These are phyloP conservation scores for Penicillium atrosanguineum DNA, from an alignment of 495 filamentous ascomycete genomes.

Conservation along the genomic window DNA sequence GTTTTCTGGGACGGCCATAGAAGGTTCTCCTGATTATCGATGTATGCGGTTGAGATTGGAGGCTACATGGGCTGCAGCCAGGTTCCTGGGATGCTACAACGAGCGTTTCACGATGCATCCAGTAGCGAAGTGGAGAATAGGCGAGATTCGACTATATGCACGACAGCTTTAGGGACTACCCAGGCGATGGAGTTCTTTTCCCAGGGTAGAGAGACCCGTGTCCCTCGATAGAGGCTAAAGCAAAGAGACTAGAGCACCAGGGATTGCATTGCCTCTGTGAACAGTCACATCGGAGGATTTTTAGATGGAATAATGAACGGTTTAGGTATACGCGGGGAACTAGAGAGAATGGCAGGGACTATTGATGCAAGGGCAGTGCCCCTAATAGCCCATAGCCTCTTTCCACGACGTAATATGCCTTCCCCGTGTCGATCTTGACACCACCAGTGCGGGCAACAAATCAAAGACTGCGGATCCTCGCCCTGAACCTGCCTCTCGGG, in stretches of 20 bases:
- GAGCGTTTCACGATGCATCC: conserved; percentile 21
- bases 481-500: conserved; percentile 17
- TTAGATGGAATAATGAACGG: background rate
- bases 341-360: conserved; percentile 18
- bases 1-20: conserved; percentile 6
- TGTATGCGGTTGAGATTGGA: conserved; percentile 10
- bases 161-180: background rate
- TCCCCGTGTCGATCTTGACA: conserved; percentile 39
- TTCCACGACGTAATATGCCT: background rate
- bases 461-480: conserved; percentile 32
- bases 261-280: conserved; percentile 2
- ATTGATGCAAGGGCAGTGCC: conserved; percentile 45
- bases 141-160: conserved; percentile 18
- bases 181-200: background rate
- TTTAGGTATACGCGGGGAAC: conserved; percentile 12
- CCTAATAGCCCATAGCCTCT: conserved; percentile 3
- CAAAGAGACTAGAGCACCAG: background rate
- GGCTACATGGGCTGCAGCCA: background rate
- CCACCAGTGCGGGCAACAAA: conserved; percentile 39
- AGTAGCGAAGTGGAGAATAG: conserved; percentile 4
- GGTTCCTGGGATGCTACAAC: conserved; percentile 3
- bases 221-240: background rate
- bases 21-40: conserved; percentile 27
- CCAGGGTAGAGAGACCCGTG: background rate
- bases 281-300: conserved; percentile 20